Base-by-base conservation (phyloP, 2,329 filamentous ascomycete genomes). In the Aspergillus ibericus region DNA sequence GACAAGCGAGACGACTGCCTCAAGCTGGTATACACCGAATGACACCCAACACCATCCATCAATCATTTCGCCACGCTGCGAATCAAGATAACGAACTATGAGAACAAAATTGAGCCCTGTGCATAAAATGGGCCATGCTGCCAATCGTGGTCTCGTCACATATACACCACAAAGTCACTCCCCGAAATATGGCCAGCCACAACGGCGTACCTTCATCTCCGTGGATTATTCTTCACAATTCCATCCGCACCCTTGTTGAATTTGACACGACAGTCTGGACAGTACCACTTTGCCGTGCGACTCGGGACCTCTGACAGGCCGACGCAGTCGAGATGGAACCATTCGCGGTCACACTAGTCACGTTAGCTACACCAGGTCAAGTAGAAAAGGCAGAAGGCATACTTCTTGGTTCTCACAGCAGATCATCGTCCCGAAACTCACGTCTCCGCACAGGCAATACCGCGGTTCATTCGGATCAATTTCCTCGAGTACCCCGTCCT, bases 351-450 rank as follows among this genome's bases (percentile, higher is more conserved):
- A 72, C 86, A 88, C 81, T 87, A 63, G 16, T 12, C 22, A 34
- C 15, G 40, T 70, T 62, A 73, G 63, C 16, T 54, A 35, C 25
- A 36, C 4, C 36, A 15, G 35, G 49, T 5, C 32, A 49, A 16
- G 44, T 35, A 59, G 44, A 29, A 22, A 22, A 51, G 44, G 13
- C 25, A 38, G 56, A 51, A 70, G 49, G 67, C 72, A 62, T 70
- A 83, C 82, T 66, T 85, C 82, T 53, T 81, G 80, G 65, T 87
- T 85, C 65, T 88, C 85, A 68, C 86, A 88, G 44, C 81, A 83
- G 59, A 88, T 85, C 86, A 88, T 88, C 36, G 81, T 82, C 29
- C 86, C 86, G 66, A 81, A 88, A 65, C 83, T 86, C 16, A 88
- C 84, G 64, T 87, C 84, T 38, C 82, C 82, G 66, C 86, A 88